Evolutionary conservation across 345 rosid genomes (phyloP), one percentile per base, ranked within the genome.

Genomic region (Eucalyptus dawsonii): DNA sequence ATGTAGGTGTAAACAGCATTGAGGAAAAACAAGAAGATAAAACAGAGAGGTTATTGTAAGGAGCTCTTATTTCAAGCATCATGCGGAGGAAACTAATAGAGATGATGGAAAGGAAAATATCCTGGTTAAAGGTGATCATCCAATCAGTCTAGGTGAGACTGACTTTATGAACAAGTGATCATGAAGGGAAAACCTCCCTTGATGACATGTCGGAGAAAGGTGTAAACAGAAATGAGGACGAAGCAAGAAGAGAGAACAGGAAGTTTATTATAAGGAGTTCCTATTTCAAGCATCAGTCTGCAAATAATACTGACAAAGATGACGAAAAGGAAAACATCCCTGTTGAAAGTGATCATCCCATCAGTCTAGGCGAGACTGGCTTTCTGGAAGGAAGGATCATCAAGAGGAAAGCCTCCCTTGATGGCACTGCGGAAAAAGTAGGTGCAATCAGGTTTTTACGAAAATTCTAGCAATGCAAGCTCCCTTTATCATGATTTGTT

Each of bases 11-110:
- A 50, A 90, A 72, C 92, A 90, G 87, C 88, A 85, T 87, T 87
- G 91, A 92, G 80, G 94, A 88, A 42, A 92, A 92, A 91, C 87
- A 86, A 91, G 92, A 91, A 91, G 90, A 42, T 96, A 93, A 85
- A 91, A 86, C 91, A 89, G 90, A 80, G 95, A 94, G 94, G 94
- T 91, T 87, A 88, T 92, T 31, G 92, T 94, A 86, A 93, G 95
- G 92, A 96, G 99, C 94, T 90, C 93, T 50, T 97, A 93, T 91
- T 96, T 95, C 80, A 94, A 93, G 92, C 93, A 92, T 72, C 95
- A 96, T 91, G 92, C 94, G 42, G 89, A 87, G 50, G 90, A 89
- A 91, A 93, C 80, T 90, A 88, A 90, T 87, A 89, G 86, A 89
- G 93, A 89, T 54, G 88, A 90, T 86, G 88, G 91, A 90, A 91